Percentiles rank a stretch among this genome's conserved stretches.
Conservation (phyloP, 1,284 basidiomycete genomes). For the Tilletiopsis washingtonensis region DNA sequence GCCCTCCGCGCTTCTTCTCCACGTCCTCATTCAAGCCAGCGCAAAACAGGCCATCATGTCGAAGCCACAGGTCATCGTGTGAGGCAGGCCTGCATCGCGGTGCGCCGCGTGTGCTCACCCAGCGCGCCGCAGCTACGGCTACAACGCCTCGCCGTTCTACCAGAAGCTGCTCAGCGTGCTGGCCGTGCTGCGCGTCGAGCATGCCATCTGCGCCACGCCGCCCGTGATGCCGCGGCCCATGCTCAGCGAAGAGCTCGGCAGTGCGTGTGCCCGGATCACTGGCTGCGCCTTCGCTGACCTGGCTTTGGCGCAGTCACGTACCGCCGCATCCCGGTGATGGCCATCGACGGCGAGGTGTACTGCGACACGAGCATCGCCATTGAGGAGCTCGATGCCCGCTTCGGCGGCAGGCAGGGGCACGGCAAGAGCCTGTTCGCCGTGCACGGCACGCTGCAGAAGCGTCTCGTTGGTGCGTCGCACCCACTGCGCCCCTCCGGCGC, state of each 20-base stretch:
- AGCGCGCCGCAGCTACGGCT: no score
- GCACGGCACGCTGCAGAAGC: not conserved
- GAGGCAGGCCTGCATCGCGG: no score
- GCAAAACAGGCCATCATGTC: no score
- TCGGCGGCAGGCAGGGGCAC: not conserved
- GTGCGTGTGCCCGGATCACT: no score
- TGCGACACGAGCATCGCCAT: not conserved
- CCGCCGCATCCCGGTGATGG: not conserved
- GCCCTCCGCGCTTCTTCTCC: no score
- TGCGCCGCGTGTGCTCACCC: no score
- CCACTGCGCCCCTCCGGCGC: not conserved
- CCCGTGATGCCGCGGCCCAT: not conserved
- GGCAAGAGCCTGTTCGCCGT: not conserved
- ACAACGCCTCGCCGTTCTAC: not conserved
- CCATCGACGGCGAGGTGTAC: not conserved
- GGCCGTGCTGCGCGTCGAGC: not conserved
- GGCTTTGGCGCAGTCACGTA: no score
- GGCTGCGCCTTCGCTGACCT: no score
- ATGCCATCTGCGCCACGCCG: not conserved
- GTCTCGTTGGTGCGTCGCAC: not conserved
- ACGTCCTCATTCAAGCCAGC: no score
- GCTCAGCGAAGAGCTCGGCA: not conserved
- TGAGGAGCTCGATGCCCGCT: not conserved
- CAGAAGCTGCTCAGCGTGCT: not conserved
- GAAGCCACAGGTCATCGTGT: no score